Percentiles rank a stretch among this genome's conserved stretches.
phyloP scores from a whole-genome alignment of 352 stramenopile genomes.

The Sclerospora graminicola region DNA sequence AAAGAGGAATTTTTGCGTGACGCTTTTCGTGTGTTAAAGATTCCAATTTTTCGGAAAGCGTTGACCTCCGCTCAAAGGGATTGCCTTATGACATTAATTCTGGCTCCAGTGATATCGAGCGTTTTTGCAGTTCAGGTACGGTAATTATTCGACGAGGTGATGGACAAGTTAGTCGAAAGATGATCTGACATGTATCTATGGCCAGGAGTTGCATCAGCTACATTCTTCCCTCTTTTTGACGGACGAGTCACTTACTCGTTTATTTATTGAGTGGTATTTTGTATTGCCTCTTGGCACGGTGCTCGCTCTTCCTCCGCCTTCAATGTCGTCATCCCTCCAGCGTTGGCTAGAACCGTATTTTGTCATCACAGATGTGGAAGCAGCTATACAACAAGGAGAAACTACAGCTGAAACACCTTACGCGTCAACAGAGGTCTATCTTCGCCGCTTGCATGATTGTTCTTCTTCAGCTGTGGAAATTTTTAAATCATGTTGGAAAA shows the following conservation, averaged over 20 bases:
- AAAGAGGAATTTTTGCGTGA: slow-evolving; percentile 49
- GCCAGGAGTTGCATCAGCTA: slow-evolving; percentile 49
- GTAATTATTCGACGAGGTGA: neutral
- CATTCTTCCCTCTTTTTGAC: slow-evolving; percentile 53
- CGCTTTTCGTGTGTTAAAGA: slow-evolving; percentile 30
- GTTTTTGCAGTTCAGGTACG: slow-evolving; percentile 75
- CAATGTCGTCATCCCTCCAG: slow-evolving; percentile 59
- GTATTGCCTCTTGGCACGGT: slow-evolving; percentile 50
- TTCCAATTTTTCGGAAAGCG: slow-evolving; percentile 42
- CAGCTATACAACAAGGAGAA: slow-evolving; percentile 19
- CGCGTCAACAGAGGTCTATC: slow-evolving; percentile 14
- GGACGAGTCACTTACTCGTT: slow-evolving; percentile 26
- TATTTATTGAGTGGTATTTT: slow-evolving; percentile 83
- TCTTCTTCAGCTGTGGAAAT: slow-evolving; percentile 27
- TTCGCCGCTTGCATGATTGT: slow-evolving; percentile 33
- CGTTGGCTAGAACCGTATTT: slow-evolving; percentile 68
- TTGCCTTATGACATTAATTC: slow-evolving; percentile 49
- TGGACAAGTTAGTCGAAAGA: neutral
- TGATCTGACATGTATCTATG: slow-evolving; percentile 6
- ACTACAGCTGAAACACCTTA: slow-evolving; percentile 19
- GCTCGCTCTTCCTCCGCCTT: slow-evolving; percentile 48
- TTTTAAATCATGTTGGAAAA: slow-evolving; percentile 55
- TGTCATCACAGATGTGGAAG: slow-evolving; percentile 22
- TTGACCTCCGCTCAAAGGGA: slow-evolving; percentile 20
- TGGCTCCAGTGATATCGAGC: slow-evolving; percentile 61